Base-by-base conservation (phyloP, 768 basidiomycete genomes). In the Lyophyllum atratum region DNA sequence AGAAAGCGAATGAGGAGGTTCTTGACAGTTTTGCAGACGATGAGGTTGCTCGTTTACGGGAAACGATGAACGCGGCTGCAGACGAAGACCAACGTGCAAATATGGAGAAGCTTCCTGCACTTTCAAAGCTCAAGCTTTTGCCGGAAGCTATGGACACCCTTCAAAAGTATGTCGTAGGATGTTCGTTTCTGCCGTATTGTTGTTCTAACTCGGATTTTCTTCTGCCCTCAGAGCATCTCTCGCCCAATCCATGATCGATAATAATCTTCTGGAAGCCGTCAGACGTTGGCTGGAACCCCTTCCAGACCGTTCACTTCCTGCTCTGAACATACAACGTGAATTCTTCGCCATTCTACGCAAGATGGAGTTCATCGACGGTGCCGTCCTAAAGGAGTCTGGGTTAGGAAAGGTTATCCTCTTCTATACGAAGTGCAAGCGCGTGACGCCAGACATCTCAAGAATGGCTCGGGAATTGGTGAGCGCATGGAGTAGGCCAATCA, bases 381-480 rank as follows among this genome's bases (percentile, higher is more conserved):
- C 85, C 19, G 92, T 92, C 5, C 87, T 99, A 64, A 96, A 95
- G 69, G 93, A 96, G 69, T 92, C 92, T 1, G 86, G 87, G 0
- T 80, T 99, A 4, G 97, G 97, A 15, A 88, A 89, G 56, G 82
- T 98, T 63, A 79, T 98, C 37, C 76, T 96, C 26, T 98, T 98
- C 75, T 99, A 99, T 79, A 96, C 95, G 22, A 95, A 95, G 68
- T 92, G 90, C 80, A 93, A 90, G 70, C 89, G 93, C 44, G 93
- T 94, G 46, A 88, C 89, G 4, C 81, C 90, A 0, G 86, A 89
- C 51, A 88, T 99, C 54, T 73, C 78, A n/a, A 86, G 92, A 52
- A 84, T 85, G 42, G 95, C 96, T 10, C 83, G 88, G 59, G 85
- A 89, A 48, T 89, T 99, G 56, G 86, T 98, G 39, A 89, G 85